phyloP scores from a whole-genome alignment of 371 early-diverging fungal species.

The Sporodiniella umbellata region DNA sequence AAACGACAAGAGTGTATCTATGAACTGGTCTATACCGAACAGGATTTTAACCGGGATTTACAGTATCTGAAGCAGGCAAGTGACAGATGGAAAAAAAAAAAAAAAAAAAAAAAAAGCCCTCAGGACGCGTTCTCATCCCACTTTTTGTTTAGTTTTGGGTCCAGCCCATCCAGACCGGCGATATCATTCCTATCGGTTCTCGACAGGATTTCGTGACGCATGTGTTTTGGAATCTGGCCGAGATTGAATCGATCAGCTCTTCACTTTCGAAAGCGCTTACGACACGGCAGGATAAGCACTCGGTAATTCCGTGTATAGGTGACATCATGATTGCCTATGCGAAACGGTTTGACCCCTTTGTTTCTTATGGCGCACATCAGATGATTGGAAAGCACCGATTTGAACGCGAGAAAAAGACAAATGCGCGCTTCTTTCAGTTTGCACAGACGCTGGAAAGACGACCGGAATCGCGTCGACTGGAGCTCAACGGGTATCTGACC shows the following conservation, averaged over 20 bases:
- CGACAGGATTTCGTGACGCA: conserved; percentile 71
- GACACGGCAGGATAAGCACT: conserved; percentile 69
- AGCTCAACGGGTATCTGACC: conserved; percentile 76
- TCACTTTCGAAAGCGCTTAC: conserved; percentile 65
- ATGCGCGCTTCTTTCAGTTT: conserved; percentile 70
- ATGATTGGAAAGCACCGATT: conserved; percentile 76
- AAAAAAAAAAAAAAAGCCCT: no score
- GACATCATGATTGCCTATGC: conserved; percentile 79
- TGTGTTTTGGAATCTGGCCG: conserved; percentile 83
- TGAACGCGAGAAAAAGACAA: conserved; percentile 72
- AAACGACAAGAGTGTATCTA: conserved; percentile 32
- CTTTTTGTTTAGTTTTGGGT: conserved; percentile 59
- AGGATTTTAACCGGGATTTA: conserved; percentile 24
- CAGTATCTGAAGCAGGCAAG: conserved; percentile 23
- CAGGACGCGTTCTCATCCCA: not conserved
- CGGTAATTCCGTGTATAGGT: conserved; percentile 75
- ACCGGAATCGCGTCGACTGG: conserved; percentile 80
- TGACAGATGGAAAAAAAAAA: no score
- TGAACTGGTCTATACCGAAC: conserved; percentile 30
- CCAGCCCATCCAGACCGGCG: conserved; percentile 63
- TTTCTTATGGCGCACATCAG: conserved; percentile 88
- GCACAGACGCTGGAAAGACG: conserved; percentile 67
- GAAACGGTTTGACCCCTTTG: conserved; percentile 73
- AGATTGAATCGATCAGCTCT: conserved; percentile 71
- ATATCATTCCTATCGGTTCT: conserved; percentile 65